Evolutionary conservation across 345 rosid species (phyloP), one percentile per base, ranked within the genome.

Genomic region (Camelina sativa): DNA sequence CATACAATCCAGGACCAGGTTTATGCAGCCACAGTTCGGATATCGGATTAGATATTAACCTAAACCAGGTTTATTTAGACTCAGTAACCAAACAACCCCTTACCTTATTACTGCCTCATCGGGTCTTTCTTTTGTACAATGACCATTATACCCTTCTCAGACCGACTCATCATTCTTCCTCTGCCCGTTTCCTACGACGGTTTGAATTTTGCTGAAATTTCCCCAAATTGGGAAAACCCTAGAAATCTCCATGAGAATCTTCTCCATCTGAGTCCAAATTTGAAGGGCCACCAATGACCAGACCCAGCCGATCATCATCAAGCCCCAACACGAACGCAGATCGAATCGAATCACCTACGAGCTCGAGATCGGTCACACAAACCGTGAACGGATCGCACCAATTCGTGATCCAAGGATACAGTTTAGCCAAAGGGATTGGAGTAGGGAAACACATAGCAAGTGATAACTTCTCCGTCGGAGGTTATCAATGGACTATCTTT

Each of bases 401-500:
- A 58, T 91, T 94, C 75, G 82, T 84, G 69, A 90, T 94, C 55
- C 88, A 83, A 75, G 92, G 96, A 1, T 94, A 90, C 66, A 91
- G 92, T 0, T 72, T 91, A 76, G 88, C 97, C 7, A 90, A 87
- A 52, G 97, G 95, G 19, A 83, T 84, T 90, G 98, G 96, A 0
- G 65, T 90, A 0, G 97, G 99, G 16, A 90, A 89, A 61, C 88
- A 87, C 81, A 84, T 94, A 56, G 46, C 91, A 46, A 91, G 97
- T 78, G 97, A 90, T 28, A 67, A 82, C 25, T 92, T 94, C 78
- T 70, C 91, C 17, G 92, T 90, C 7, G 99, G 97, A 12, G 99
- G 99, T 3, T 92, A 84, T 58, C 88, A 90, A 60, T 94, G 99
- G 99, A 95, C 90, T 66, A 80, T 94, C 67, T 90, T 87, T 78